Percentiles rank a stretch among this genome's conserved stretches.
phyloP scores from a whole-genome alignment of 805 yeast species.

The Ogataea allantospora region DNA sequence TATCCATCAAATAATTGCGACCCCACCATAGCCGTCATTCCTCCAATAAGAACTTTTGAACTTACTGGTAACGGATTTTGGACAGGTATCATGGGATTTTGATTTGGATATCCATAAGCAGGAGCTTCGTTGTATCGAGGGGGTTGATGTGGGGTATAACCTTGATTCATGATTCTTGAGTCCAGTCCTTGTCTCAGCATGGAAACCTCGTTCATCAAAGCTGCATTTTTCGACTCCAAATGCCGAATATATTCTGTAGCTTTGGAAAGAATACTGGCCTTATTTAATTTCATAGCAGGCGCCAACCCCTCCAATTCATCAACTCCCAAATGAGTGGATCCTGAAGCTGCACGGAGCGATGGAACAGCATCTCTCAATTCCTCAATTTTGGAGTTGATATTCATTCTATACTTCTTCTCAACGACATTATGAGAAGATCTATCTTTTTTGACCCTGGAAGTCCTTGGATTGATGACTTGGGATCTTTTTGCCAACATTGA shows the following conservation, averaged over 20 bases:
- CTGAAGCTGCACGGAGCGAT: slow-evolving; percentile 59
- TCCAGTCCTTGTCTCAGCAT: slow-evolving; percentile 37
- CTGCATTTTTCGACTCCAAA: slow-evolving; percentile 57
- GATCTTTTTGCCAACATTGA: background rate
- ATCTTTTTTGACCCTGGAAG: slow-evolving; percentile 46
- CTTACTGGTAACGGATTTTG: slow-evolving; percentile 19
- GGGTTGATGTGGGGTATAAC: slow-evolving; percentile 8
- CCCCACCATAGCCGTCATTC: slow-evolving; percentile 36
- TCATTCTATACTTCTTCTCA: slow-evolving; percentile 77
- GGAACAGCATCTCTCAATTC: slow-evolving; percentile 79
- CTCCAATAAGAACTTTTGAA: slow-evolving; percentile 33
- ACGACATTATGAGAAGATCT: slow-evolving; percentile 74
- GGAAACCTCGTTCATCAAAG: slow-evolving; percentile 51
- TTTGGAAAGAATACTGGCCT: slow-evolving; percentile 73
- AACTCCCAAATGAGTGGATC: slow-evolving; percentile 31
- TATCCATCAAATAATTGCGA: slow-evolving; percentile 27
- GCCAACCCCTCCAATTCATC: slow-evolving; percentile 68
- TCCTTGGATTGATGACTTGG: slow-evolving; percentile 15
- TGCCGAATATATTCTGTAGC: slow-evolving; percentile 80
- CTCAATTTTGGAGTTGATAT: slow-evolving; percentile 67
- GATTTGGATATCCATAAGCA: background rate
- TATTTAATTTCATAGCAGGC: slow-evolving; percentile 73
- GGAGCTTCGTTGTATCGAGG: slow-evolving; percentile 1
- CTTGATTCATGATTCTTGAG: slow-evolving; percentile 14
- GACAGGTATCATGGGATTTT: background rate